Evolutionary conservation across 805 yeast species (phyloP).

Genomic region (Myxozyma mucilagina): DNA sequence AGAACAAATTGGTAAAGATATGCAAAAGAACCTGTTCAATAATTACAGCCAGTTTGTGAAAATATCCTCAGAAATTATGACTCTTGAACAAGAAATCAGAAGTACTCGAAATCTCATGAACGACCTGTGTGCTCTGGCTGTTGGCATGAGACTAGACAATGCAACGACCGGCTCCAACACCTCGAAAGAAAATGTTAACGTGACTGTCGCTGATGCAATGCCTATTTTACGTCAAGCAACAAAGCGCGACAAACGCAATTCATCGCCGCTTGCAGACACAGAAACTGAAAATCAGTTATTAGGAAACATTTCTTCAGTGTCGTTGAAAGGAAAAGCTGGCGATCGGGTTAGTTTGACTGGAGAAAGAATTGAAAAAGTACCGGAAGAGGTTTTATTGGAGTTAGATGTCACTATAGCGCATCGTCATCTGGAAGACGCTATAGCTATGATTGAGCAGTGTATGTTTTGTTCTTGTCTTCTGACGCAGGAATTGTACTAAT

Average conservation of each 20-base stretch:
- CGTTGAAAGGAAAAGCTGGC: neutral
- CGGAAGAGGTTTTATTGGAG: conserved; percentile 62
- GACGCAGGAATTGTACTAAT: neutral
- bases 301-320: conserved; percentile 9
- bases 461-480: conserved; percentile 15
- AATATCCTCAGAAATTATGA: conserved; percentile 27
- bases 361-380: conserved; percentile 5
- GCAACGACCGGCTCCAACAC: neutral
- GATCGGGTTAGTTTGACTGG: neutral
- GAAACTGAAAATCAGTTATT: neutral
- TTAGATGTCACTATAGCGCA: conserved; percentile 65
- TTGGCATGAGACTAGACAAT: conserved; percentile 9
- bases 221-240: conserved; percentile 22
- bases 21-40: conserved; percentile 28
- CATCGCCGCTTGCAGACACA: neutral
- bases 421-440: conserved; percentile 49
- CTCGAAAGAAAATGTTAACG: neutral
- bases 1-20: conserved; percentile 24
- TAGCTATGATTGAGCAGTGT: conserved; percentile 34
- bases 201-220: neutral
- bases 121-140: conserved; percentile 22
- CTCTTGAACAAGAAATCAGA: conserved; percentile 26
- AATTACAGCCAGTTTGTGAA: conserved; percentile 28
- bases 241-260: neutral
- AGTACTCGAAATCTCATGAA: conserved; percentile 25